phyloP scores from a whole-genome alignment of 306 rosid species.

The Trichosanthes cucumerina region DNA sequence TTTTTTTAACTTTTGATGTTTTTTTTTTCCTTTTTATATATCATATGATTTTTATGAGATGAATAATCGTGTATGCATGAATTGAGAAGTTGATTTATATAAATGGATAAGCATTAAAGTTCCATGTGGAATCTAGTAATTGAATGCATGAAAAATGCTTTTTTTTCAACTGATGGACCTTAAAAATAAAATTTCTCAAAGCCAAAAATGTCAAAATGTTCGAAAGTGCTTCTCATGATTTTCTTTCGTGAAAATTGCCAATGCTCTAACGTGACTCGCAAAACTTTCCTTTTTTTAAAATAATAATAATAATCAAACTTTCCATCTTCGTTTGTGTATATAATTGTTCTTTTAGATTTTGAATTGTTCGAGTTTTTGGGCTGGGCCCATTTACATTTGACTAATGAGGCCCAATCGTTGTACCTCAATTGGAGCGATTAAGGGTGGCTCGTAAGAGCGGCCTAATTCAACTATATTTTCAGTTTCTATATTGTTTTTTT shows the following conservation, averaged over 20 bases:
- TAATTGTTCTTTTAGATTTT: neutral
- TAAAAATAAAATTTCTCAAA: no score
- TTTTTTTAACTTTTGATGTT: neutral
- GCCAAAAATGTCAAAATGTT: no score
- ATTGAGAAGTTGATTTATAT: neutral
- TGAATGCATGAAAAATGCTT: neutral
- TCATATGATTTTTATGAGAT: neutral
- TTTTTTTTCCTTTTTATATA: neutral
- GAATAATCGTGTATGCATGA: neutral
- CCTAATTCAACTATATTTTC: neutral
- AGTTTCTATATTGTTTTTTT: neutral
- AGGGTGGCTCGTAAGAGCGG: neutral
- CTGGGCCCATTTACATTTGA: neutral
- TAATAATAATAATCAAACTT: no score
- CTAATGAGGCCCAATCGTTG: neutral
- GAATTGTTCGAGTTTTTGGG: neutral
- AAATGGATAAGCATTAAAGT: neutral
- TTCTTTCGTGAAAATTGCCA: neutral
- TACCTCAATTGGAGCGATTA: neutral
- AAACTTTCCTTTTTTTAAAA: neutral
- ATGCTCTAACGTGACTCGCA: no score
- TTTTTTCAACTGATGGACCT: neutral
- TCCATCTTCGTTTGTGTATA: no score
- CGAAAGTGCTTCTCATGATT: no score
- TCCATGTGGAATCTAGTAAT: neutral